phyloP scores from a whole-genome alignment of 192 early-diverging fungal species.

The Coemansia sp. region DNA sequence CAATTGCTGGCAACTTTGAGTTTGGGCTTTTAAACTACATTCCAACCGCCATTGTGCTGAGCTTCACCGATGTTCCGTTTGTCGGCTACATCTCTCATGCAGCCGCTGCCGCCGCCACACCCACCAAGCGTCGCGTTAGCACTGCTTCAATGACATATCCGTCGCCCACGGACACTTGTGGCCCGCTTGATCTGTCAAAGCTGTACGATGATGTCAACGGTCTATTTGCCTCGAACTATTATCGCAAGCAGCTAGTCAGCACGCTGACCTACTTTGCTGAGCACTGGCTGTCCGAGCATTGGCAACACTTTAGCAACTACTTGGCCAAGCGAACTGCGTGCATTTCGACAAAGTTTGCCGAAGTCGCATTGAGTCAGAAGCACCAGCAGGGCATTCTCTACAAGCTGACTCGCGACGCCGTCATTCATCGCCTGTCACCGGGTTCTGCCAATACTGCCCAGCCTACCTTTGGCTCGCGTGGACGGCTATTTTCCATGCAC shows the following conservation, averaged over 20 bases:
- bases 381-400: slow-evolving; percentile 17
- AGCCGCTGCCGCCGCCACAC: slow-evolving; percentile 26
- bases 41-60: slow-evolving; percentile 61
- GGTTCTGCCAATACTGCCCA: slow-evolving; percentile 15
- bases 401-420: slow-evolving; percentile 57
- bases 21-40: slow-evolving; percentile 59
- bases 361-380: slow-evolving; percentile 51
- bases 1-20: slow-evolving; percentile 68
- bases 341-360: slow-evolving; percentile 64
- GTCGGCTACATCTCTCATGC: slow-evolving; percentile 39
- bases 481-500: slow-evolving; percentile 56
- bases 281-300: slow-evolving; percentile 40
- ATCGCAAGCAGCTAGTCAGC: slow-evolving; percentile 44
- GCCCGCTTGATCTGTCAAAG: slow-evolving; percentile 42
- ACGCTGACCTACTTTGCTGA: slow-evolving; percentile 40
- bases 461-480: slow-evolving; percentile 59
- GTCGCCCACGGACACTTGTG: slow-evolving; percentile 49
- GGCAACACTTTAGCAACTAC: slow-evolving; percentile 33
- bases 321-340: slow-evolving; percentile 49
- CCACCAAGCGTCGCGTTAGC: slow-evolving; percentile 41
- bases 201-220: slow-evolving; percentile 40
- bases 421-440: slow-evolving; percentile 37
- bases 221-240: slow-evolving; percentile 48
- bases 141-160: slow-evolving; percentile 26
- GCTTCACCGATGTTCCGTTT: slow-evolving; percentile 59